A percentile compares a stretch with the other conserved stretches of the same genome.
Conservation (phyloP, 331 rosid species). For the Arachis monticola region DNA sequence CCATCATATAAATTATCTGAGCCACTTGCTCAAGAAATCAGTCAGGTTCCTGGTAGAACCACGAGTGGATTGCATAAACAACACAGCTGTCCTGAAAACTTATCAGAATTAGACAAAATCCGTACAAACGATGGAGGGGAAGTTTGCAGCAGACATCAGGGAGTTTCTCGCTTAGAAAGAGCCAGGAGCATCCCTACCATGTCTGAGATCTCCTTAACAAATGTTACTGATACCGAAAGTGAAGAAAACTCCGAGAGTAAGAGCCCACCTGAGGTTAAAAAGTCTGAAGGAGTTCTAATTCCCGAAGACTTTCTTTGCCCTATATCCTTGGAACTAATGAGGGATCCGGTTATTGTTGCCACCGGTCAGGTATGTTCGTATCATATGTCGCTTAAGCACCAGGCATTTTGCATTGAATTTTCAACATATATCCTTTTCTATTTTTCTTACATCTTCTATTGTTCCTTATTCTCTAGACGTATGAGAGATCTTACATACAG, state of each 20-base stretch:
- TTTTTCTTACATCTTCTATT: background rate
- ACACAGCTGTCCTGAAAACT: constrained; percentile 49
- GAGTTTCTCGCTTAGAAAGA: constrained; percentile 42
- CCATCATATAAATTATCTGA: constrained; percentile 53
- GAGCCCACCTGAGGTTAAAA: constrained; percentile 55
- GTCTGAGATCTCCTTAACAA: constrained; percentile 43
- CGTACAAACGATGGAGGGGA: constrained; percentile 41
- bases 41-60: constrained; percentile 50
- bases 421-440: background rate
- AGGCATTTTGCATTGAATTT: background rate
- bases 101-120: constrained; percentile 49
- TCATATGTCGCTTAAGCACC: constrained; percentile 6
- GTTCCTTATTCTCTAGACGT: constrained; percentile 62
- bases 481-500: constrained; percentile 93
- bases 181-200: constrained; percentile 49
- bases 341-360: constrained; percentile 98
- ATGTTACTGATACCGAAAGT: constrained; percentile 45
- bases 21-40: constrained; percentile 55
- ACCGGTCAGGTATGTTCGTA: constrained; percentile 85
- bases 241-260: constrained; percentile 49
- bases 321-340: constrained; percentile 92
- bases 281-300: constrained; percentile 60
- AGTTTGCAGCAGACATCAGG: constrained; percentile 45
- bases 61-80: constrained; percentile 48
- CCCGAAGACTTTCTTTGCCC: constrained; percentile 98